A percentile compares a stretch with the other conserved stretches of the same genome.
Evolutionary conservation across 2,329 filamentous ascomycete genomes (phyloP).

Genomic region (Penicillium occitanis): DNA sequence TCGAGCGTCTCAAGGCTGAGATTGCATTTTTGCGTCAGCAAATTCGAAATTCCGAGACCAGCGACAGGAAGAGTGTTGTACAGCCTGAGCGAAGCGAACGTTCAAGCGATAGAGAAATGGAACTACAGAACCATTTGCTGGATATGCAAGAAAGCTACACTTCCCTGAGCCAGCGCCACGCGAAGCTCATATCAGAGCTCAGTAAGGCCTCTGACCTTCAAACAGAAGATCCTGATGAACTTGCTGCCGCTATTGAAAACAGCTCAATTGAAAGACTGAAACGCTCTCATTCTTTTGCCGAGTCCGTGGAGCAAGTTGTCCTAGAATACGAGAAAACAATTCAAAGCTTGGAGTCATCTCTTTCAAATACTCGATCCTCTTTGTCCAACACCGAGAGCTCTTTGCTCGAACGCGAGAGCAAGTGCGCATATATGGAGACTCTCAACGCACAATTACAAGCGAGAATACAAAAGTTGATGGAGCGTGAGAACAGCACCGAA

Average conservation of each 20-base stretch:
- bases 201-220: slow-evolving; percentile 73
- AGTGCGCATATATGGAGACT: slow-evolving; percentile 88
- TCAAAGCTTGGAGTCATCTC: slow-evolving; percentile 83
- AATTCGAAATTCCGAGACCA: slow-evolving; percentile 76
- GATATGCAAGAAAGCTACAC: slow-evolving; percentile 95
- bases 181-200: slow-evolving; percentile 92
- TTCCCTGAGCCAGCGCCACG: slow-evolving; percentile 85
- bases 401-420: slow-evolving; percentile 88
- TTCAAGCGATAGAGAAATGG: slow-evolving; percentile 78
- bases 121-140: slow-evolving; percentile 89
- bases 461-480: slow-evolving; percentile 87
- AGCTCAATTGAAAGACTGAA: slow-evolving; percentile 87
- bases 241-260: slow-evolving; percentile 62
- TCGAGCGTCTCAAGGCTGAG: slow-evolving; percentile 90
- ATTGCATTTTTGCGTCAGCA: slow-evolving; percentile 92
- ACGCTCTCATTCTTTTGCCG: slow-evolving; percentile 91
- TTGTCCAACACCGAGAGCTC: slow-evolving; percentile 81
- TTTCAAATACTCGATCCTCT: slow-evolving; percentile 82
- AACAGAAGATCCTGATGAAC: slow-evolving; percentile 42
- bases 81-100: slow-evolving; percentile 73
- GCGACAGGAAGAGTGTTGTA: slow-evolving; percentile 56
- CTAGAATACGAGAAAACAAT: slow-evolving; percentile 99
- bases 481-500: slow-evolving; percentile 88
- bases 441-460: slow-evolving; percentile 86
- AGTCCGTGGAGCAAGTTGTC: slow-evolving; percentile 93